Conservation (phyloP, 1,139 yeast genomes). For the Candida sanyaensis region DNA sequence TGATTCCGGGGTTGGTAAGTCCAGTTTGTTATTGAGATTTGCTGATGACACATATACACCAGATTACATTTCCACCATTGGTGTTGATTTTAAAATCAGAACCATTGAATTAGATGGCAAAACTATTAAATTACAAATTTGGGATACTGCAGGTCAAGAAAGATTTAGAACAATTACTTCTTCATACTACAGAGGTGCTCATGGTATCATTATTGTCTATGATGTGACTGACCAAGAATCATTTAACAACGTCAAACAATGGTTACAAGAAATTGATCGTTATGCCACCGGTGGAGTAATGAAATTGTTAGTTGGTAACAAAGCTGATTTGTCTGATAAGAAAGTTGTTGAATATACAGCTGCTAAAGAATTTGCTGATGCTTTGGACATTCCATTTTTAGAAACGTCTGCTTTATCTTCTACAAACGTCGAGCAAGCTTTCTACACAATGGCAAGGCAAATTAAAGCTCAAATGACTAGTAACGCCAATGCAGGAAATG, state of each 20-base stretch:
- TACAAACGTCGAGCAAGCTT: constrained; percentile 97
- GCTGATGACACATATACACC: constrained; percentile 98
- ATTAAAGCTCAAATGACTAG: constrained; percentile 95
- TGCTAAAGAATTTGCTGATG: constrained; percentile 97
- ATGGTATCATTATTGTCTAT: constrained; percentile 95
- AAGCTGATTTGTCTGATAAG: constrained; percentile 91
- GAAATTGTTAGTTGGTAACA: constrained; percentile 95
- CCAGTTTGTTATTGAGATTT: constrained; percentile 90
- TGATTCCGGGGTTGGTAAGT: constrained; percentile 98
- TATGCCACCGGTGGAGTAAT: constrained; percentile 98
- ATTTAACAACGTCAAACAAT: constrained; percentile 94
- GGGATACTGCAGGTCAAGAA: constrained; percentile 99
- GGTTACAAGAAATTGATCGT: constrained; percentile 98
- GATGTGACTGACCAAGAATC: constrained; percentile 98
- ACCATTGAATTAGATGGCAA: constrained; percentile 96
- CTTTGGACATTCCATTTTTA: constrained; percentile 91
- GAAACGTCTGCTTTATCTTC: constrained; percentile 97
- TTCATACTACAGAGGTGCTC: constrained; percentile 97
- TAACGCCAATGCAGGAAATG: constrained; percentile 46
- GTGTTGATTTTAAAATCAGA: constrained; percentile 97
- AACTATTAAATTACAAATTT: constrained; percentile 94
- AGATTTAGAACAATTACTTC: constrained; percentile 97
- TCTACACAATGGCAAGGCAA: constrained; percentile 98
- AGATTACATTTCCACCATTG: constrained; percentile 95
- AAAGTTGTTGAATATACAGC: constrained; percentile 95